These are phyloP conservation scores for Syzygium syzygioides DNA, from an alignment of 441 rosid species.

Conservation along the genomic window DNA sequence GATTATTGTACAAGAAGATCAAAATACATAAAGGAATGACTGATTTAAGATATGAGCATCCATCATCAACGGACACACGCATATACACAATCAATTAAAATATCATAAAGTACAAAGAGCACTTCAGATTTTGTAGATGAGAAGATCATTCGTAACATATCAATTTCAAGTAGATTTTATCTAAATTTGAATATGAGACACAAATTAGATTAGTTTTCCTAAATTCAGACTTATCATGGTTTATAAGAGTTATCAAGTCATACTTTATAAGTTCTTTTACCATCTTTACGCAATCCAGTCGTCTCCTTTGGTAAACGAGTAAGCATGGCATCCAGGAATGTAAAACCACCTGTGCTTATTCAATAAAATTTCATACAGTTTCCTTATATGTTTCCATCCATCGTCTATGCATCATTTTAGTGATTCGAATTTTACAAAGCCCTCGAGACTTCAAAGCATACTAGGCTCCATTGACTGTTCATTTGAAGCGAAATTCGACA, in stretches of 20 bases:
- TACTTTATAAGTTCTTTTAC: background rate
- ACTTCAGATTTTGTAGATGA: background rate
- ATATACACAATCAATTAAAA: background rate
- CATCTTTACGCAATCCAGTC: background rate
- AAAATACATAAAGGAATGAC: background rate
- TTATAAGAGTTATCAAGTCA: background rate
- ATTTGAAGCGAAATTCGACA: background rate
- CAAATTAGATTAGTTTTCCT: background rate
- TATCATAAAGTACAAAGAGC: background rate
- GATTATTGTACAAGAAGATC: background rate
- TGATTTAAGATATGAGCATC: background rate
- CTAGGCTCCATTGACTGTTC: background rate
- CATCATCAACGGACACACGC: background rate
- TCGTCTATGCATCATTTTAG: background rate
- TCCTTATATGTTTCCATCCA: background rate
- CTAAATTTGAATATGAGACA: background rate
- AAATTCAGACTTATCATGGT: background rate
- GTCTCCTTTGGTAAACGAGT: background rate
- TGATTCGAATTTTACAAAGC: background rate
- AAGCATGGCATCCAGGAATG: background rate
- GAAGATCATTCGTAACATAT: background rate
- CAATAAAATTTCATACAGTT: background rate
- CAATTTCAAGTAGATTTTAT: accelerated
- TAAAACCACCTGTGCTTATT: background rate
- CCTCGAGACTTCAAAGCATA: background rate